phyloP scores from a whole-genome alignment of 495 filamentous ascomycete species.

The Tricharina praecox region DNA sequence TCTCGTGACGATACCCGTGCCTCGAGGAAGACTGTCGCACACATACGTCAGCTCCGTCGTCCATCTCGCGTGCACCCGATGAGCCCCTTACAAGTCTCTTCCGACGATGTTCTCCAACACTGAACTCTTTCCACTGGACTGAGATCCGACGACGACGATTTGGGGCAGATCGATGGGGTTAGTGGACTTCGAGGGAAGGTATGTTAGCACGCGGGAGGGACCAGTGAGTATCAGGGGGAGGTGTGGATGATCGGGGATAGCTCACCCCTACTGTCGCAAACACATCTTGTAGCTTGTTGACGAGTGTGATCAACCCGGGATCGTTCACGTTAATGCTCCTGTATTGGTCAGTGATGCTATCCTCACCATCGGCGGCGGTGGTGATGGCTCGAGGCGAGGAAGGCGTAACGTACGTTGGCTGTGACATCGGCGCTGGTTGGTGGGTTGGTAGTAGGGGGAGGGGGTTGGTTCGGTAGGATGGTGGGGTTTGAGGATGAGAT shows the following conservation, averaged over 20 bases:
- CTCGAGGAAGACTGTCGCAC: slow-evolving; percentile 66
- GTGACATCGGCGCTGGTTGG: slow-evolving; percentile 4
- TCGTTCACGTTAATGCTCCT: slow-evolving; percentile 65
- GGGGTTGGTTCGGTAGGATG: no score
- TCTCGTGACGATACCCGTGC: slow-evolving; percentile 92
- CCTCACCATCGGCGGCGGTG: neutral
- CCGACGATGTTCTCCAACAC: slow-evolving; percentile 99
- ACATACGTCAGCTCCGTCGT: slow-evolving; percentile 8
- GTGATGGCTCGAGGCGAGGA: neutral
- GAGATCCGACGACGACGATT: slow-evolving; percentile 96
- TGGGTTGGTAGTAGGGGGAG: no score
- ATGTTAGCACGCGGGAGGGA: neutral
- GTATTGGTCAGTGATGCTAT: slow-evolving; percentile 6
- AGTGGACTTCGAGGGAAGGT: slow-evolving; percentile 42
- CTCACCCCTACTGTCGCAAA: slow-evolving; percentile 94
- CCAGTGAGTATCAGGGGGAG: neutral
- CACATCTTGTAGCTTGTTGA: slow-evolving; percentile 99
- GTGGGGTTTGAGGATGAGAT: no score
- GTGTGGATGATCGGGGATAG: slow-evolving; percentile 15
- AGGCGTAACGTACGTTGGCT: slow-evolving; percentile 4
- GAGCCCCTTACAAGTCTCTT: slow-evolving; percentile 70
- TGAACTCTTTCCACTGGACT: slow-evolving; percentile 99
- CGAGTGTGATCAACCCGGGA: slow-evolving; percentile 69
- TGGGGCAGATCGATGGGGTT: slow-evolving; percentile 99
- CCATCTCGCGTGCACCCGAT: slow-evolving; percentile 7